Evolutionary conservation across 441 rosid species (phyloP), one percentile per base, ranked within the genome.

Genomic region (Populus tomentosa): DNA sequence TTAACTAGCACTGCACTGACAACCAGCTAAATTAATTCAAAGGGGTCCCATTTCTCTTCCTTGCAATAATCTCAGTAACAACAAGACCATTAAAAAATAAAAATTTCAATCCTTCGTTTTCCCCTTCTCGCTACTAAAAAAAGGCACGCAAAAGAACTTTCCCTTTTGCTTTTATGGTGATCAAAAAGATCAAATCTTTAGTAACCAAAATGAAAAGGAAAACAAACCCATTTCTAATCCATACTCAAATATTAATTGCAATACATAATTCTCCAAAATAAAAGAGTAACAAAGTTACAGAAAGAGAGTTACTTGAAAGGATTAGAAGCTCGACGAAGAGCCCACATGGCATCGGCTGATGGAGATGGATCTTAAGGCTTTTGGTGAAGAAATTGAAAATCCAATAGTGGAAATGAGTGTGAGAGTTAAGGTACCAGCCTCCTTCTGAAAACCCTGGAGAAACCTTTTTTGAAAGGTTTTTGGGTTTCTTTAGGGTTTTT

Each of bases 271-370:
- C 65, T 21, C 26, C 28, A 61, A 23, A 21, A 61, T 21, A 21
- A 23, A 4, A 10, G 6, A 61, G 23, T 61, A 21, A 10, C 65
- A 21, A 21, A 61, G 65, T 23, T 9, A 61, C 14, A 61, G 14
- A 61, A 23, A 61, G 65, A 21, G 65, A 21, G 65, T 61, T 21
- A 61, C 65, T 21, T 61, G 65, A 78, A 64, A 71, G 70, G 67
- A 66, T 71, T 78, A 6, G 76, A 78, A 71, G 61, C 76, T 46
- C 80, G 80, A 50, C 65, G 65, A 61, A 61, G 65, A 61, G 65
- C 28, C 65, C 11, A 21, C 65, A 61, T 61, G 28, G 28, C 65
- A 3, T 61, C 10, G 65, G 65, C 28, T 21, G 23, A 61, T 9
- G 6, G 28, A 6, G 65, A 10, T 10, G 65, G 14, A 9, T 8